These are phyloP conservation scores for Fusarium redolens DNA, from an alignment of 2,329 filamentous ascomycete species.

Conservation along the genomic window DNA sequence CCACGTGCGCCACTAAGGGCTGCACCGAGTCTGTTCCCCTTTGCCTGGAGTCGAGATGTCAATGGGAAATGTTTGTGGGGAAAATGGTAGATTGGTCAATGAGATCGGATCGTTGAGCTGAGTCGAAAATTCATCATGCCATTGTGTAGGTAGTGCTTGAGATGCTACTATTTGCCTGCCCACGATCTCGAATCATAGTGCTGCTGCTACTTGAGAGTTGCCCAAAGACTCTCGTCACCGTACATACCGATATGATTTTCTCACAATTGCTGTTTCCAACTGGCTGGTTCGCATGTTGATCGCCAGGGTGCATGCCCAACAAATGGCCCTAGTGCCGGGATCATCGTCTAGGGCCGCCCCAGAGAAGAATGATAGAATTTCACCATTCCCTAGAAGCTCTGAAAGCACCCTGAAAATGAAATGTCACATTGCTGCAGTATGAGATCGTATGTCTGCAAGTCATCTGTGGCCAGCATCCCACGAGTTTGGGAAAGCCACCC, in stretches of 20 bases:
- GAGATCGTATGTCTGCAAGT: conserved; percentile 42
- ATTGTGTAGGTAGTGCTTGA: conserved; percentile 16
- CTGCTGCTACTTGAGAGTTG: conserved; percentile 24
- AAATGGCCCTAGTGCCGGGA: conserved; percentile 34
- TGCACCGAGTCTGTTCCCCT: conserved; percentile 21
- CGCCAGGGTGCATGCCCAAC: conserved; percentile 30
- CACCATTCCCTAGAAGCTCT: conserved; percentile 5
- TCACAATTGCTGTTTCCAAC: conserved; percentile 33
- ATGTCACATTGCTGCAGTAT: conserved; percentile 37
- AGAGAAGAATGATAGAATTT: conserved; percentile 15
- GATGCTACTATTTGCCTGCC: background rate
- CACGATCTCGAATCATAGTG: conserved; percentile 23
- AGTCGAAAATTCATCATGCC: conserved; percentile 28
- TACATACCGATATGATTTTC: conserved; percentile 9
- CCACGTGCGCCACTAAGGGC: conserved; percentile 47
- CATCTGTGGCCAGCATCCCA: conserved; percentile 37
- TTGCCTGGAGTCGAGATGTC: conserved; percentile 19
- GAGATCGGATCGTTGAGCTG: conserved; percentile 40
- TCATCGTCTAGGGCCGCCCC: conserved; percentile 26
- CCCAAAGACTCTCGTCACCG: conserved; percentile 24
- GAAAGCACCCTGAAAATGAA: conserved; percentile 17
- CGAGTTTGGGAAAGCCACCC: conserved; percentile 32
- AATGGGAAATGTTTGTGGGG: conserved; percentile 39
- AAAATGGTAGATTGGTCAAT: conserved; percentile 35
- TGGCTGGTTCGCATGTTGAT: conserved; percentile 33